Evolutionary conservation across 345 rosid genomes (phyloP), one percentile per base, ranked within the genome.

Genomic region (Mallotus nudiflorus): DNA sequence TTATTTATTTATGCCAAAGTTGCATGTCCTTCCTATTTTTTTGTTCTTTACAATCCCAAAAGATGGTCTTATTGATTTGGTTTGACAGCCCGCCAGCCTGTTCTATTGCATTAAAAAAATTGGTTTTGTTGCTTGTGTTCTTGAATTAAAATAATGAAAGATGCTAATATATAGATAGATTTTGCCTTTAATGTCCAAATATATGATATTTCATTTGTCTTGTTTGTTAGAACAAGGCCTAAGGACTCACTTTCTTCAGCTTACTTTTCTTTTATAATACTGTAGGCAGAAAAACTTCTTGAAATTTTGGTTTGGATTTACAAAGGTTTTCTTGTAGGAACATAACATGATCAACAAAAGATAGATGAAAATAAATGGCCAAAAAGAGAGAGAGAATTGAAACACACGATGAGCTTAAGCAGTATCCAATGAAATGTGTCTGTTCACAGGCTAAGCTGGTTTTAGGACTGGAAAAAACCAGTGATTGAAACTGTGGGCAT

Each of bases 141-240:
- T n/a, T n/a, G n/a, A n/a, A n/a, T 65, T 66, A 24, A 20, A 45
- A 75, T 15, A 53, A 64, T 70, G 74, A 56, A 67, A 66, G 67
- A 48, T 73, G 27, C 15, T 44, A 42, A 42, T 40, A 72, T 20
- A 31, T 9, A 31, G 48, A 62, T 6, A n/a, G 60, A 29, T 49
- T 44, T 2, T 45, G 3, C 20, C 55, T 2, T 57, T 42, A 37
- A 66, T 19, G 28, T 42, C 14, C 49, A 65, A 65, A 65, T 12
- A 16, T 3, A 44, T 67, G 50, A 19, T 50, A 39, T 16, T 40
- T 52, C 22, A 33, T 65, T 50, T 66, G 46, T 31, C n/a, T 20
- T 37, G 50, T 56, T 51, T 37, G 64, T 56, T 40, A 50, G 45
- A 44, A 53, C 51, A 48, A 11, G 44, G 15, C 25, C 22, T 44